These are phyloP conservation scores for Wickerhamomyces ciferrii DNA, from an alignment of 805 yeast species.

Conservation along the genomic window DNA sequence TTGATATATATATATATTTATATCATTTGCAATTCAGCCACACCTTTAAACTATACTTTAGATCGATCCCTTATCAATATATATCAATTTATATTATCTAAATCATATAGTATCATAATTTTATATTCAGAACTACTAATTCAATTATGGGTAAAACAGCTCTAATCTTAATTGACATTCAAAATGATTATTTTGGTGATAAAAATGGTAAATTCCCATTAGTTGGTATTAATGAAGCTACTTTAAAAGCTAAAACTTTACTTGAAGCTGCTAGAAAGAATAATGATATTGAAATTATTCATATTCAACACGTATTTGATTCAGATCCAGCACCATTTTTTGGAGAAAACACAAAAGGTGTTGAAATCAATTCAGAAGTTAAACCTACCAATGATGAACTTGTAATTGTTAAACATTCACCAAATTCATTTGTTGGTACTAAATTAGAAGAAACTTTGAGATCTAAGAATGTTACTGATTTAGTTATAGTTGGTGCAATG, in stretches of 20 bases:
- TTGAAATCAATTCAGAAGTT: constrained; percentile 8
- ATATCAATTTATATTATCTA: no score
- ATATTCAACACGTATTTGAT: constrained; percentile 8
- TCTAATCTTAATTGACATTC: constrained; percentile 12
- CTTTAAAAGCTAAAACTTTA: constrained; percentile 8
- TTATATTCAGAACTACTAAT: no score
- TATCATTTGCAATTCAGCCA: no score
- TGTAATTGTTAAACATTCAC: constrained; percentile 8
- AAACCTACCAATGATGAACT: constrained; percentile 6
- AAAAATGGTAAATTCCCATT: constrained; percentile 10
- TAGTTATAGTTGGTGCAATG: constrained; percentile 15
- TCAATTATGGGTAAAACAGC: neutral
- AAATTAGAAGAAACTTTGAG: constrained; percentile 7
- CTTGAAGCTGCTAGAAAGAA: constrained; percentile 8
- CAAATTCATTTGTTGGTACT: constrained; percentile 12
- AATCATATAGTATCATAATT: no score
- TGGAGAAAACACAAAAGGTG: constrained; percentile 5
- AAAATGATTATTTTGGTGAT: constrained; percentile 13
- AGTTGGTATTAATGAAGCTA: constrained; percentile 6
- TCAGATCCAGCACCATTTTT: constrained; percentile 7
- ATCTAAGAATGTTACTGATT: constrained; percentile 2
- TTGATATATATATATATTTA: no score
- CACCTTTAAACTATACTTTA: no score
- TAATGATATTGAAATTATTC: constrained; percentile 5
- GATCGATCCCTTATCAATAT: no score